Conservation (phyloP, 2,329 filamentous ascomycete species). For the Verticillium dahliae region DNA sequence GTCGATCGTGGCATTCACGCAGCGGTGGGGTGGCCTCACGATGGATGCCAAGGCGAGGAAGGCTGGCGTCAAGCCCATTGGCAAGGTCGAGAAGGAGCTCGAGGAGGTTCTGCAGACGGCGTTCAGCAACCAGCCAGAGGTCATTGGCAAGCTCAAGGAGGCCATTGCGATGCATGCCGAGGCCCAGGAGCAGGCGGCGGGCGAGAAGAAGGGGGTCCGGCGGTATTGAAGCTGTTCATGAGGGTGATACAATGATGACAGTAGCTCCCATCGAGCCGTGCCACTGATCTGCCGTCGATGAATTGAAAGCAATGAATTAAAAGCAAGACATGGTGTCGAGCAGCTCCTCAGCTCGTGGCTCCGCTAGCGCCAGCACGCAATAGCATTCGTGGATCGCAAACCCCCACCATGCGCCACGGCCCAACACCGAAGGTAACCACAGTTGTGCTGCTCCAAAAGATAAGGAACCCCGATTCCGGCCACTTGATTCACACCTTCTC, state of each 20-base stretch:
- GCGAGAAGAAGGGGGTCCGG: constrained; percentile 22
- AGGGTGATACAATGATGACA: not conserved
- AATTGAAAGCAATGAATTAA: too few species aligned
- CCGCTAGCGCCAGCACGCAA: not conserved
- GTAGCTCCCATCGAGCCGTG: too few species aligned
- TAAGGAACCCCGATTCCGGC: not conserved
- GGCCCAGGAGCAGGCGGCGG: constrained; percentile 39
- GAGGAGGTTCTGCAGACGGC: constrained; percentile 49
- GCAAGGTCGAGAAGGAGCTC: constrained; percentile 49
- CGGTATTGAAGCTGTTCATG: constrained; percentile 6
- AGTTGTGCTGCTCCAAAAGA: not conserved
- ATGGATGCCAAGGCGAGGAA: constrained; percentile 42
- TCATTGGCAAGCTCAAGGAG: constrained; percentile 53
- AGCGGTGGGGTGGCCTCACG: constrained; percentile 47
- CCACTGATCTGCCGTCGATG: too few species aligned
- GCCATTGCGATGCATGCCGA: constrained; percentile 51
- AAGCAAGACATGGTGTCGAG: too few species aligned
- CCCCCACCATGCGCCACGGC: not conserved
- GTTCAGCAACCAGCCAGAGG: constrained; percentile 54
- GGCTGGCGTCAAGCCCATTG: constrained; percentile 41
- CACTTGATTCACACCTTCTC: not conserved
- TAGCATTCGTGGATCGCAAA: not conserved
- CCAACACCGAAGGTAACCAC: not conserved
- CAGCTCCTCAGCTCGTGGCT: not conserved
- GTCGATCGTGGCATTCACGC: constrained; percentile 57